These are phyloP conservation scores for Exserohilum rostratum DNA, from an alignment of 2,329 filamentous ascomycete genomes.

Conservation along the genomic window DNA sequence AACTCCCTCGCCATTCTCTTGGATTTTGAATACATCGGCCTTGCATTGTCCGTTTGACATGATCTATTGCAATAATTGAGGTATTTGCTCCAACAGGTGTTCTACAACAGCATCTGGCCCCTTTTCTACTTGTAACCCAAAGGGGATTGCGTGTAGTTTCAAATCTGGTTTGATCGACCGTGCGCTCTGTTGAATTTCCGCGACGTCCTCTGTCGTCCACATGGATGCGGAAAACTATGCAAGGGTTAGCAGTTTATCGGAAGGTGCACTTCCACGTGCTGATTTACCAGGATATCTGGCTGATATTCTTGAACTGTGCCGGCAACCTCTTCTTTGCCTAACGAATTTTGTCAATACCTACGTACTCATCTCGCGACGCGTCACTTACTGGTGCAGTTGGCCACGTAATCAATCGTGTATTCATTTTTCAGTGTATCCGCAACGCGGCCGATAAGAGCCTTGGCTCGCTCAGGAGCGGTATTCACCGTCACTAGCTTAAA, in stretches of 20 bases:
- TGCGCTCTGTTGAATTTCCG: background rate
- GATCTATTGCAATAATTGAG: background rate
- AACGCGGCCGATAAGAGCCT: constrained; percentile 65
- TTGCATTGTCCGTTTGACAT: background rate
- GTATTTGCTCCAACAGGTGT: background rate
- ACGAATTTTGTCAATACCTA: background rate
- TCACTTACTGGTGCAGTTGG: constrained; percentile 63
- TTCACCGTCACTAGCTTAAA: constrained; percentile 72
- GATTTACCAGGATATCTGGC: background rate
- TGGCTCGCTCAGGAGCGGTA: constrained; percentile 68
- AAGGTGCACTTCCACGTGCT: background rate
- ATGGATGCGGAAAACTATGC: background rate
- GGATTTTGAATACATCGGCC: no score
- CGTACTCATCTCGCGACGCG: background rate
- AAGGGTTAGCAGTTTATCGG: background rate
- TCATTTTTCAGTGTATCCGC: constrained; percentile 66
- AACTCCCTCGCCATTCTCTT: no score
- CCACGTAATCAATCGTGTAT: constrained; percentile 67
- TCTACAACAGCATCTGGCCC: background rate
- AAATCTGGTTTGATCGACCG: background rate
- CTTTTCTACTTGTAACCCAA: background rate
- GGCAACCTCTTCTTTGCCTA: background rate
- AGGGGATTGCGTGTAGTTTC: background rate
- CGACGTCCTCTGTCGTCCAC: background rate
- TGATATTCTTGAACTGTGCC: background rate